Conservation (phyloP, 2,329 filamentous ascomycete genomes). For the Aspergillus cejpii region DNA sequence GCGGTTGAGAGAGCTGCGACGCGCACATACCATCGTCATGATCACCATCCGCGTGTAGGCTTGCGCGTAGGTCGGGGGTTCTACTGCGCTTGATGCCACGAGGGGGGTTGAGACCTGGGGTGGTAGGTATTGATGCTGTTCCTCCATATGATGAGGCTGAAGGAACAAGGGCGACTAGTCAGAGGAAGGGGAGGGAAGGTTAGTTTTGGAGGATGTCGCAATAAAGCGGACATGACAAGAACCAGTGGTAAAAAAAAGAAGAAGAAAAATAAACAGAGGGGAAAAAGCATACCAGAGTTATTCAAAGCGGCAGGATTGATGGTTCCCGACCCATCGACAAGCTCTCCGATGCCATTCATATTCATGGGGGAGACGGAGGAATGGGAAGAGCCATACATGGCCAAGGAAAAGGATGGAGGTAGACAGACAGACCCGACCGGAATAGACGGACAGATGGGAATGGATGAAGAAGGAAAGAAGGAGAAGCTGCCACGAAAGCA, state of each 20-base stretch:
- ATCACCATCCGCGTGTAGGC: constrained; percentile 50
- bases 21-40: constrained; percentile 67
- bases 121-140: constrained; percentile 25
- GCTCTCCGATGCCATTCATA: constrained; percentile 57
- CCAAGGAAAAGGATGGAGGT: constrained; percentile 25
- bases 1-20: constrained; percentile 23
- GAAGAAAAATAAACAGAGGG: constrained; percentile 1
- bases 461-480: constrained; percentile 6
- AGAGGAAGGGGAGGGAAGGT: too few species aligned
- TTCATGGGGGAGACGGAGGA: constrained; percentile 54
- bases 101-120: constrained; percentile 43
- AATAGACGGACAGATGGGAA: too few species aligned
- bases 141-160: constrained; percentile 35
- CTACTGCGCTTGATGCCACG: constrained; percentile 74
- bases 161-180: constrained; percentile 31
- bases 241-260: neutral
- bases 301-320: constrained; percentile 87
- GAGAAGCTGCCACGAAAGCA: constrained; percentile 15
- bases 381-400: constrained; percentile 45
- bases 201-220: constrained; percentile 29
- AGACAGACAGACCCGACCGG: constrained; percentile 11
- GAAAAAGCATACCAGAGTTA: constrained; percentile 57
- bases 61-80: constrained; percentile 62
- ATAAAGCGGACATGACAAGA: constrained; percentile 9
- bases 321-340: constrained; percentile 70